Base-by-base conservation (phyloP, 345 rosid genomes). In the Brassica nigra region DNA sequence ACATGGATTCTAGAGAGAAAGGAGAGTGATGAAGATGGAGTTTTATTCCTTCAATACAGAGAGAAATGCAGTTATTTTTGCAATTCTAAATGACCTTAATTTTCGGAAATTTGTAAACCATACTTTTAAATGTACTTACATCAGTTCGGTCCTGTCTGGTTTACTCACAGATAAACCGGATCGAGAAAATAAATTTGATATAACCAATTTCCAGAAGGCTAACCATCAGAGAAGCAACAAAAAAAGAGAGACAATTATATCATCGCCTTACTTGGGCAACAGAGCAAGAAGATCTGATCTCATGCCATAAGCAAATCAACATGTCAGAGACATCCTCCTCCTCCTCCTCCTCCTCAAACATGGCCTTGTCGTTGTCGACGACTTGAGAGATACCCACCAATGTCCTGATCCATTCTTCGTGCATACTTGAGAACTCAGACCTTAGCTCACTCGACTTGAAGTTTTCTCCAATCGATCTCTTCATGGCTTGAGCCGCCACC, bases 221-320 rank as follows among this genome's bases (percentile, higher is more conserved):
- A 78, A 71, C 12, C 61, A 55, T 29, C 29, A 58, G 8, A 71
- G 52, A 55, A 72, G 34, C 3, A 66, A 49, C 20, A 29, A 5
- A 16, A 15, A 42, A 6, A 57, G 15, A 58, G 3, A 33, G 15
- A 58, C 5, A 33, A 30, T 80, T 74, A 74, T 28, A 47, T 28
- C 12, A 49, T 12, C 8, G 75, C 3, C 63, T 52, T 6, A n/a
- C 9, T 58, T 68, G 33, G n/a, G 64, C 12, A 31, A 61, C 36
- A 27, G 44, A 47, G 66, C 29, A 69, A 11, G 87, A 82, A 52
- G 63, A 81, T 85, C 70, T 89, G 30, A 91, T 68, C 69, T 90
- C 98, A 81, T 89, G 96, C 98, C 97, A 93, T 84, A 93, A 75
- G 86, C 94, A 90, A 68, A 91, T 80, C 73, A 95, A 77, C 0